A percentile compares a stretch with the other conserved stretches of the same genome.
Conservation (phyloP, 2,329 filamentous ascomycete species). For the Penicillium sp. region DNA sequence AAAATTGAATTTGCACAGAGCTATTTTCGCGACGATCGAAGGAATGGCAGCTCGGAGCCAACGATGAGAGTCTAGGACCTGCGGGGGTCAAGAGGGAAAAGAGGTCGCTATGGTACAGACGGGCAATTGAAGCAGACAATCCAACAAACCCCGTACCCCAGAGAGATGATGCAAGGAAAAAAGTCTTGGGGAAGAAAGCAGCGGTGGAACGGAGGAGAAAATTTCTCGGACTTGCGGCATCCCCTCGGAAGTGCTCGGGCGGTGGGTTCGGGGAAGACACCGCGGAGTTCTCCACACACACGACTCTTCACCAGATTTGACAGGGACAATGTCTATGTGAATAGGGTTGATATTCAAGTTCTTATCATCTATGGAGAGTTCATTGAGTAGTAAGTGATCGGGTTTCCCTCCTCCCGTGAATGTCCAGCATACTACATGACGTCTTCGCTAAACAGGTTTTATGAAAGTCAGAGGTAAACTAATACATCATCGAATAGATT, state of each 20-base stretch:
- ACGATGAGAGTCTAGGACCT: conserved; percentile 18
- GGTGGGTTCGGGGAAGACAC: conserved; percentile 25
- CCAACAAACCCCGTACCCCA: conserved; percentile 31
- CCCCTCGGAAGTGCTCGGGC: conserved; percentile 39
- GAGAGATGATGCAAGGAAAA: conserved; percentile 24
- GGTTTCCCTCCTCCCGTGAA: too few relatives aligned
- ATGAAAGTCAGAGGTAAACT: too few relatives aligned
- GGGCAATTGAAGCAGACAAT: conserved; percentile 30
- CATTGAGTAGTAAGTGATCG: too few relatives aligned
- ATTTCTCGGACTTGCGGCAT: conserved; percentile 40
- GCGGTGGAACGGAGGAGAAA: conserved; percentile 35
- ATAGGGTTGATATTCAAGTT: too few relatives aligned
- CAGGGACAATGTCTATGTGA: too few relatives aligned
- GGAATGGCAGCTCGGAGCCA: conserved; percentile 8
- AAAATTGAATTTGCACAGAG: conserved; percentile 16
- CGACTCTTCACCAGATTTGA: too few relatives aligned
- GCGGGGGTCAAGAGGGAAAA: conserved; percentile 17
- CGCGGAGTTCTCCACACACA: conserved; percentile 19
- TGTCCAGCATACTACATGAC: too few relatives aligned
- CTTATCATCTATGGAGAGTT: too few relatives aligned
- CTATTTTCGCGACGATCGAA: conserved; percentile 20
- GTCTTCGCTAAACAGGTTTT: too few relatives aligned
- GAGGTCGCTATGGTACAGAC: conserved; percentile 31
- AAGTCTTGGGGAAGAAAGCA: conserved; percentile 17
- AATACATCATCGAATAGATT: too few relatives aligned